A percentile compares a stretch with the other conserved stretches of the same genome.
Conservation (phyloP, 1,284 basidiomycete genomes). For the Sanghuangporus baumii region DNA sequence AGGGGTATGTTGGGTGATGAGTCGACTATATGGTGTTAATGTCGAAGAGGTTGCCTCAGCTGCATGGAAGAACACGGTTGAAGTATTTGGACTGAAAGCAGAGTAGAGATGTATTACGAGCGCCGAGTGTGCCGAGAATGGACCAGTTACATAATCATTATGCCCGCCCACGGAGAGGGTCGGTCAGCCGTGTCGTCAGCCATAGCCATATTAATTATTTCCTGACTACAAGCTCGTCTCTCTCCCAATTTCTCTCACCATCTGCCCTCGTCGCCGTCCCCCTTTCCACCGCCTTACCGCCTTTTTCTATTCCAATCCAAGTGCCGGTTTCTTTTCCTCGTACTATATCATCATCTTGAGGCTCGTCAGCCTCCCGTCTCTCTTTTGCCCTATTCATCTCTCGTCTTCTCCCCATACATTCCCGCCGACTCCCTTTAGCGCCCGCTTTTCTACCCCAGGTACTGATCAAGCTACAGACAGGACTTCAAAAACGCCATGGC, state of each 20-base stretch:
- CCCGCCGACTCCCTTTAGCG: neutral
- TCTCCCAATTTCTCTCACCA: neutral
- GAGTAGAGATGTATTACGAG: neutral
- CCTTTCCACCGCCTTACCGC: neutral
- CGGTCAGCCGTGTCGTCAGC: neutral
- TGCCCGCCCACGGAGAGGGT: neutral
- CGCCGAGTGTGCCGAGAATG: neutral
- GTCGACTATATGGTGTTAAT: slow-evolving; percentile 46
- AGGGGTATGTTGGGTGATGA: slow-evolving; percentile 74
- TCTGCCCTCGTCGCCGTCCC: neutral
- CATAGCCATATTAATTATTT: neutral
- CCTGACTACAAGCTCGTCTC: neutral
- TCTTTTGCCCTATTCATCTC: neutral
- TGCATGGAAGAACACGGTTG: slow-evolving; percentile 64
- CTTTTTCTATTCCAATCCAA: neutral
- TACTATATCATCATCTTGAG: slow-evolving; percentile 3
- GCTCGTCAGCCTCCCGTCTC: slow-evolving; percentile 9
- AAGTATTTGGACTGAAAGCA: slow-evolving; percentile 49
- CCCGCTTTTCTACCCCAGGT: neutral
- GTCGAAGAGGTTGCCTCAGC: slow-evolving; percentile 57
- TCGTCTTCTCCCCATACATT: neutral
- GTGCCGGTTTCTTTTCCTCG: neutral
- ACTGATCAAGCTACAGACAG: neutral
- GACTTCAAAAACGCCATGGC: slow-evolving; percentile 9
- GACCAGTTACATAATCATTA: neutral